Conservation (phyloP, 768 basidiomycete genomes). For the Termitomyces sp. region DNA sequence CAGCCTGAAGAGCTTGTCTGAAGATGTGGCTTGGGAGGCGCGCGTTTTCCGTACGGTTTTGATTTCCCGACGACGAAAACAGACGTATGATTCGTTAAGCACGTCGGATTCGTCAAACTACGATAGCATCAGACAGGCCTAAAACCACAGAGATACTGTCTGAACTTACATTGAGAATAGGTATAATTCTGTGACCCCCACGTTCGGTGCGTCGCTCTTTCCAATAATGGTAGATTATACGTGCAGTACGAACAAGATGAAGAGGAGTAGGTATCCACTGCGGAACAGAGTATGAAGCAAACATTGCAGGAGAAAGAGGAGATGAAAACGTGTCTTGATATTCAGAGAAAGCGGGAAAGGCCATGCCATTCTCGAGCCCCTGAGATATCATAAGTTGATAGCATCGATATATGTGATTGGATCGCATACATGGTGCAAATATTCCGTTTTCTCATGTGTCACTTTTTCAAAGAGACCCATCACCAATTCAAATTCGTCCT, state of each 20-base stretch:
- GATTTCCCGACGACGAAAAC: conserved; percentile 92
- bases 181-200: conserved; percentile 82
- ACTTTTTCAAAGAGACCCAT: conserved; percentile 93
- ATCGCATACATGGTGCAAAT: conserved; percentile 77
- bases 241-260: conserved; percentile 65
- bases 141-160: background rate
- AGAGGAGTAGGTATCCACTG: conserved; percentile 62
- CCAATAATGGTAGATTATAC: conserved; percentile 85
- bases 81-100: conserved; percentile 83
- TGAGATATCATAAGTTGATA: conserved; percentile 20
- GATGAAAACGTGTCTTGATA: conserved; percentile 70
- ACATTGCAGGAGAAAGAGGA: conserved; percentile 55
- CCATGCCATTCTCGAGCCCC: conserved; percentile 63
- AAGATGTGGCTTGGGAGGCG: conserved; percentile 84
- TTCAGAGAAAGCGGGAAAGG: conserved; percentile 71
- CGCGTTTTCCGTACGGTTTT: conserved; percentile 94
- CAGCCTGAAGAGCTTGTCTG: conserved; percentile 83
- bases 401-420: background rate
- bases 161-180: conserved; percentile 73
- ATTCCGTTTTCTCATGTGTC: conserved; percentile 85
- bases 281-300: conserved; percentile 68
- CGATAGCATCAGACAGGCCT: background rate
- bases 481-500: conserved; percentile 92
- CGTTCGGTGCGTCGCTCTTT: conserved; percentile 77
- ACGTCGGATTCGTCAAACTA: background rate